A percentile compares a stretch with the other conserved stretches of the same genome.
These are phyloP conservation scores for Chondrus crispus DNA, from an alignment of 23 red algal species.

Conservation along the genomic window DNA sequence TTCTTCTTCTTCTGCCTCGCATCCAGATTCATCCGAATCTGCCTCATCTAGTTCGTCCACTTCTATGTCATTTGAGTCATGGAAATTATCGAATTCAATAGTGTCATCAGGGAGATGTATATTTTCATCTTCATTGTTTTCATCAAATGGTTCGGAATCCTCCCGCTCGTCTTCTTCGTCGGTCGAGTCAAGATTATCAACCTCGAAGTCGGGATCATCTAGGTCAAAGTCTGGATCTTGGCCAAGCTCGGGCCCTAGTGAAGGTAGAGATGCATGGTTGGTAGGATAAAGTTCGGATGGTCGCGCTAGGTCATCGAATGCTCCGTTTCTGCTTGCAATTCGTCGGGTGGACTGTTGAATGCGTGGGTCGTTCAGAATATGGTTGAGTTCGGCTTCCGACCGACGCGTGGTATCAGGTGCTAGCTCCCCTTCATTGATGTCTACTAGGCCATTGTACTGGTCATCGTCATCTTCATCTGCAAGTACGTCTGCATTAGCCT, in stretches of 20 bases:
- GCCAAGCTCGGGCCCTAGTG: neutral
- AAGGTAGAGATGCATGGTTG: too few relatives aligned
- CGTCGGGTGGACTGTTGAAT: too few relatives aligned
- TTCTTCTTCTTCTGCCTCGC: constrained; percentile 24
- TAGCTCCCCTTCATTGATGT: too few relatives aligned
- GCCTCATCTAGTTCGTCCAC: neutral
- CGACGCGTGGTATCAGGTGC: too few relatives aligned
- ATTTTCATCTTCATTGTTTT: neutral
- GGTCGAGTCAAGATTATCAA: constrained; percentile 46
- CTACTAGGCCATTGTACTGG: neutral
- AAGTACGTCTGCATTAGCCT: neutral
- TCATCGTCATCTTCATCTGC: neutral
- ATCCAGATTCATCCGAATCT: neutral
- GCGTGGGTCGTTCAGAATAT: too few relatives aligned
- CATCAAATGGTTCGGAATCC: neutral
- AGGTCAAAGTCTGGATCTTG: neutral
- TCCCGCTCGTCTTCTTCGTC: neutral
- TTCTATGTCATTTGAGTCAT: neutral
- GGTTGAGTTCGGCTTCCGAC: too few relatives aligned
- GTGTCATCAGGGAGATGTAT: neutral
- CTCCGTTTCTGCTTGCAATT: too few relatives aligned
- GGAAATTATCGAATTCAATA: neutral
- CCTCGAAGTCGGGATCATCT: constrained; percentile 21
- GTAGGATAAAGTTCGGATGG: too few relatives aligned
- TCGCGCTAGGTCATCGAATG: too few relatives aligned